These are phyloP conservation scores for Colletotrichum tofieldiae DNA, from an alignment of 2,329 filamentous ascomycete genomes.

Conservation along the genomic window DNA sequence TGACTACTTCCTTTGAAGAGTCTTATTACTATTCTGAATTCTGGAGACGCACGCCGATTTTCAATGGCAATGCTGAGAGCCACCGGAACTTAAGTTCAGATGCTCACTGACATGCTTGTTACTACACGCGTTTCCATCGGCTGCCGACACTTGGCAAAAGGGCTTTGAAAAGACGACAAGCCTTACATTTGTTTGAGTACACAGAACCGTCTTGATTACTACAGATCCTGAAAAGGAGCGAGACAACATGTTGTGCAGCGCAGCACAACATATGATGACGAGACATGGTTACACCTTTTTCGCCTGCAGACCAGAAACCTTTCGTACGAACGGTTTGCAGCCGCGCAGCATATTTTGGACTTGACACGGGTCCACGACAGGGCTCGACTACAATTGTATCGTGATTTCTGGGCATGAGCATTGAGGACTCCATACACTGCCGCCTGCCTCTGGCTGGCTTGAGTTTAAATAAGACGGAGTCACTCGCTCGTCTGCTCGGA, in stretches of 20 bases:
- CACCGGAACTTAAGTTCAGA: not conserved
- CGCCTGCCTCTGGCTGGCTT: not conserved
- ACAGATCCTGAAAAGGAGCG: not conserved
- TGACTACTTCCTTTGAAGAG: conserved; percentile 76
- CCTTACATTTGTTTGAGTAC: conserved; percentile 14
- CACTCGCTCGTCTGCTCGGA: conserved; percentile 22
- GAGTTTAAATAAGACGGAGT: not conserved
- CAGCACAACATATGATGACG: conserved; percentile 10
- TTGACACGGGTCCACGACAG: conserved; percentile 3
- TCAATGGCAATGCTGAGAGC: not conserved
- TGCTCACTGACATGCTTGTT: not conserved
- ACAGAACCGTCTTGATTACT: conserved; percentile 2
- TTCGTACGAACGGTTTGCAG: conserved; percentile 12
- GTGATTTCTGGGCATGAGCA: conserved; percentile 19
- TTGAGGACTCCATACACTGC: not conserved
- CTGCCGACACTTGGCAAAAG: not conserved
- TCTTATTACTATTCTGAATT: conserved; percentile 20
- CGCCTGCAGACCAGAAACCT: not conserved
- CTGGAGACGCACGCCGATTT: not conserved
- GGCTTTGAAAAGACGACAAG: conserved; percentile 6
- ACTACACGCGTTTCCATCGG: not conserved
- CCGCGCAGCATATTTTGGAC: conserved; percentile 3
- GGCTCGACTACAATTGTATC: conserved; percentile 1
- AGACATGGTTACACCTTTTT: conserved; percentile 26
- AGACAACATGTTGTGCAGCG: conserved; percentile 7